A percentile compares a stretch with the other conserved stretches of the same genome.
Conservation (phyloP, 345 rosid species). For the Cardiospermum halicacabum region DNA sequence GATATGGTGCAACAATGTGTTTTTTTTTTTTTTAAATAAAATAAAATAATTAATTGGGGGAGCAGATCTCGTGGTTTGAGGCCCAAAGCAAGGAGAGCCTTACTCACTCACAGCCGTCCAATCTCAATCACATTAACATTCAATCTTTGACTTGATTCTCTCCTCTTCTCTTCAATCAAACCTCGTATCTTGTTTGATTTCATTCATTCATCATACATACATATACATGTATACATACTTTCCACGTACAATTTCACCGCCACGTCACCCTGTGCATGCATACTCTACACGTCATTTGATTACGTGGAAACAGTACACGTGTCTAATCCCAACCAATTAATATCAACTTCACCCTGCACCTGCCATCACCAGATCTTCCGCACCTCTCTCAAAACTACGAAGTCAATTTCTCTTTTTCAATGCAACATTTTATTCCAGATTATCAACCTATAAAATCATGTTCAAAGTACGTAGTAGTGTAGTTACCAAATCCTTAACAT, state of each 20-base stretch:
- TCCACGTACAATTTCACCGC: background rate
- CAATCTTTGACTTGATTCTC: constrained; percentile 40
- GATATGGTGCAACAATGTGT: too few species aligned
- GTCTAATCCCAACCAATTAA: constrained; percentile 2
- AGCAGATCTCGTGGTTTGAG: constrained; percentile 6
- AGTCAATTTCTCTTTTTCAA: too few species aligned
- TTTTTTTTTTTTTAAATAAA: too few species aligned
- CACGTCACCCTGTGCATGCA: constrained; percentile 1
- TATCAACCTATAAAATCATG: too few species aligned
- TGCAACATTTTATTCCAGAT: too few species aligned
- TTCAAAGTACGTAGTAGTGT: too few species aligned
- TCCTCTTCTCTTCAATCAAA: background rate
- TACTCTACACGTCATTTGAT: background rate
- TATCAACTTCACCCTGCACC: too few species aligned
- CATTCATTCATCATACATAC: too few species aligned
- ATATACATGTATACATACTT: too few species aligned
- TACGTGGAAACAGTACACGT: constrained; percentile 23
- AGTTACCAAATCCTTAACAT: too few species aligned
- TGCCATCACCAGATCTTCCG: too few species aligned
- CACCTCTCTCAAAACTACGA: too few species aligned
- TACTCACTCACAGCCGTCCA: constrained; percentile 31
- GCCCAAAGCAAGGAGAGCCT: constrained; percentile 9
- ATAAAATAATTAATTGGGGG: background rate
- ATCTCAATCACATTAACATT: constrained; percentile 35
- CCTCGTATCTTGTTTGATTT: constrained; percentile 21